phyloP scores from a whole-genome alignment of 139 green algal genomes.

The Chlorella vulgaris region DNA sequence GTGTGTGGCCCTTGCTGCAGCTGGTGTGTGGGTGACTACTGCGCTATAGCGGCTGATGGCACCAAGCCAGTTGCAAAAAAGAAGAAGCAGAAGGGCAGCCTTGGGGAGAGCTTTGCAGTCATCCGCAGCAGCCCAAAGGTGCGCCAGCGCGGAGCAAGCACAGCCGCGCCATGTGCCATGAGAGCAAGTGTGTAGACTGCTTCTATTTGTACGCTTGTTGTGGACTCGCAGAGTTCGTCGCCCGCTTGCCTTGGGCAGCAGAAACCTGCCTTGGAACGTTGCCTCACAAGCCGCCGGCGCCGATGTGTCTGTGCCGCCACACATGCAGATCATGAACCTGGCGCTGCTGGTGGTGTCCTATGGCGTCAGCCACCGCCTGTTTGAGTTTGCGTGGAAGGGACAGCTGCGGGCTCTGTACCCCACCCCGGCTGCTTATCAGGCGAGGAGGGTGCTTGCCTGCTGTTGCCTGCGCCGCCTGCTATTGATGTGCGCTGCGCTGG shows the following conservation, averaged over 20 bases:
- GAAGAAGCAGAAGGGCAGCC: constrained; percentile 68
- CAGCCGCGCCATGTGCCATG: no score
- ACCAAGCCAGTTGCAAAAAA: constrained; percentile 39
- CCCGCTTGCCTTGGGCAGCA: no score
- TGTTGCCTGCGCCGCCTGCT: neutral
- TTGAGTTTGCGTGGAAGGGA: constrained; percentile 92
- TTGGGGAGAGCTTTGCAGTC: constrained; percentile 64
- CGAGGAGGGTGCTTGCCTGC: neutral
- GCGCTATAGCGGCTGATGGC: constrained; percentile 17
- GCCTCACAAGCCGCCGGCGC: no score
- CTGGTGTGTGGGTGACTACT: constrained; percentile 39
- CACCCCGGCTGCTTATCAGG: constrained; percentile 65
- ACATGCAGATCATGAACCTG: constrained; percentile 78
- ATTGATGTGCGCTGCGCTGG: no score
- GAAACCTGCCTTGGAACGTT: no score
- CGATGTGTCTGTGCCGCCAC: no score
- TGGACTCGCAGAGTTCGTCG: no score
- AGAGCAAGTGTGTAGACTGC: no score
- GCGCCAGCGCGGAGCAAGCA: neutral
- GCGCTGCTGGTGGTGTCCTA: constrained; percentile 79
- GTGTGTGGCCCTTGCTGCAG: constrained; percentile 1
- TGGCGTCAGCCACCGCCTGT: constrained; percentile 77
- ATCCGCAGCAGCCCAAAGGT: constrained; percentile 54
- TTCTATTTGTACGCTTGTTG: no score
- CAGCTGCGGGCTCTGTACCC: constrained; percentile 81